Base-by-base conservation (phyloP, 1,139 yeast species). In the Lodderomyces margitis region DNA sequence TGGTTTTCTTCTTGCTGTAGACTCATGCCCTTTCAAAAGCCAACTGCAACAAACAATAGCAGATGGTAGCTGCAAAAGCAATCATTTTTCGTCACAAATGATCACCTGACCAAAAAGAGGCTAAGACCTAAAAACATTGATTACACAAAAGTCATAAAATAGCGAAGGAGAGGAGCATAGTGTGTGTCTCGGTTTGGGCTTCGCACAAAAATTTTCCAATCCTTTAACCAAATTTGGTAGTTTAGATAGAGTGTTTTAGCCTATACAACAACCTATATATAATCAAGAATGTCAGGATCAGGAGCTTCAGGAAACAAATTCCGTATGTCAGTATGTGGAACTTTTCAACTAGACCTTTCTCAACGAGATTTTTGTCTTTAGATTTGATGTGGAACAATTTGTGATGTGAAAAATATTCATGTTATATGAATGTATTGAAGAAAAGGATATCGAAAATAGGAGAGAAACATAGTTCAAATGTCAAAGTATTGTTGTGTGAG, bases 231-330 rank as follows among this genome's bases (percentile, higher is more conserved):
- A 11, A 28, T 15, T 14, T 15, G 32, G 32, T 28, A 28, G 15
- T 12, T 27, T n/a, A 28, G 16, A 15, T 28, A 14, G 32, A 28
- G 11, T 14, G 5, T 15, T 15, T 4, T 19, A 15, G n/a, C 19
- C 16, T 28, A 28, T 28, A 28, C 19, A 28, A 14, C 11, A n/a
- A n/a, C n/a, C n/a, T n/a, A 10, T 28, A 28, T 28, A 28, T 28
- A 28, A 38, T 34, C 32, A 35, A 32, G 10, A 69, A 83, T 83
- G 88, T 82, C 88, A 70, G 84, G 85, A 70, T 80, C 84, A 73
- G 95, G 95, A 82, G 94, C 96, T 81, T 88, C 96, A 78, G 98
- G 98, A 82, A 92, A 91, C 86, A 92, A 92, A 82, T 92, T 86
- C 87, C 89, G 96, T 82, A 87, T 91, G 91, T 88, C 97, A 76